Evolutionary conservation across 805 yeast species (phyloP), one percentile per base, ranked within the genome.

Genomic region (Candida corydali): DNA sequence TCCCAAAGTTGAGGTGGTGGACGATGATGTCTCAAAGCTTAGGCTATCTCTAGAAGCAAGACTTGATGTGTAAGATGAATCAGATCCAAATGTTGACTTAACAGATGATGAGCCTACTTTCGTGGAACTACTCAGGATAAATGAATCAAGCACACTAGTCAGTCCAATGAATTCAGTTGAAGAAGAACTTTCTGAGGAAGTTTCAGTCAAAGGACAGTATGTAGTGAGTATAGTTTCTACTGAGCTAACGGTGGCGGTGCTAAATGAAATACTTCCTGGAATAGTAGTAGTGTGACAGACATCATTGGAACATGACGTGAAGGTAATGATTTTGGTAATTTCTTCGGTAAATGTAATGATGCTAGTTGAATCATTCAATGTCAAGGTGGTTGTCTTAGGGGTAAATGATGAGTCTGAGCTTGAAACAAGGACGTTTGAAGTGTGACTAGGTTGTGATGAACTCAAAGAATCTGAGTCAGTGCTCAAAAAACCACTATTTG

Each of bases 251-350:
- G 58, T 52, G 30, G 44, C 40, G 28, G 63, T 51, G 37, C 52
- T 49, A 11, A 46, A 37, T 33, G 49, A 49, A 40, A 43, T 36
- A 36, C 60, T 53, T 35, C 57, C 56, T 29, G 57, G 47, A 22
- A 57, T 50, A 12, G 61, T 41, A 15, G 62, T 49, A 9, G 49
- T 48, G 17, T 46, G 26, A 51, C 71, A 64, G 32, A 40, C 47
- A 54, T 62, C 35, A 40, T 56, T 52, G 15, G 57, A 46, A 49
- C 70, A 64, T 37, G 64, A 54, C 34, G 69, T 60, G 38, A 57
- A 50, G 44, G 65, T 61, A 36, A 61, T 42, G 33, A 57, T 46
- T 19, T 60, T 57, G 34, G 65, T 55, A 23, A 42, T 17, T 19
- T 33, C 39, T 17, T 47, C 39, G 12, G 40, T 37, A 25, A 32